phyloP scores from a whole-genome alignment of 208 protist genomes.

The Acanthamoeba healyi region DNA sequence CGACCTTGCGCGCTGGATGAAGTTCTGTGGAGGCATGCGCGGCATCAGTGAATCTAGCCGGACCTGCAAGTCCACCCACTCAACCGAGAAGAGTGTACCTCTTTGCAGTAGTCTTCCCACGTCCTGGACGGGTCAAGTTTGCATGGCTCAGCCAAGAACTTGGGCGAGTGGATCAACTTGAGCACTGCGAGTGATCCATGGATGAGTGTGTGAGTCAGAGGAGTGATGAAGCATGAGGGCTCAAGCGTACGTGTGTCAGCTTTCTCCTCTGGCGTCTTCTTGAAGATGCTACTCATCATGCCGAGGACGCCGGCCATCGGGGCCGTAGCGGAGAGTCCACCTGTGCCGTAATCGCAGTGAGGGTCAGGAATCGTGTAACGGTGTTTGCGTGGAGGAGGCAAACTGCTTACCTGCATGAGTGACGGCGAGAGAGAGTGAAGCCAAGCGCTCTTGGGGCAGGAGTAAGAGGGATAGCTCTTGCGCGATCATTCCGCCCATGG shows the following conservation, averaged over 20 bases:
- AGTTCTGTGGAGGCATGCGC: not conserved
- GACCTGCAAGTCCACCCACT: not conserved
- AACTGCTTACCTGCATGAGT: slow-evolving; percentile 12
- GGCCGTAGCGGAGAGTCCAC: not conserved
- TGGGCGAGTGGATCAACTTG: not conserved
- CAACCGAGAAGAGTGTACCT: not conserved
- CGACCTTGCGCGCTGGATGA: not conserved
- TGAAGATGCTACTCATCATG: slow-evolving; percentile 21
- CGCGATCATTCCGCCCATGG: slow-evolving; percentile 68
- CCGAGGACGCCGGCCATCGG: not conserved
- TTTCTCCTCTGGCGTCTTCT: slow-evolving; percentile 6
- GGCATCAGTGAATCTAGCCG: not conserved
- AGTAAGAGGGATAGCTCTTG: slow-evolving; percentile 39
- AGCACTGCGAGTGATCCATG: not conserved
- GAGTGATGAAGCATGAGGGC: not conserved
- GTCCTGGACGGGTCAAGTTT: not conserved
- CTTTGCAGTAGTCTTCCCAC: slow-evolving; percentile 7
- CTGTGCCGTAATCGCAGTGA: not conserved
- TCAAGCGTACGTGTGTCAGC: not conserved
- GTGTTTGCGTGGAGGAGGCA: not conserved
- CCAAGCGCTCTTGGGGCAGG: not conserved
- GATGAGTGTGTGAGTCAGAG: not conserved
- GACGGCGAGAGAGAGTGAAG: slow-evolving; percentile 24
- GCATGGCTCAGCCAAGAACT: not conserved
- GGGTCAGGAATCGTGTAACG: not conserved